These are phyloP conservation scores for Brassica balearica DNA, from an alignment of 441 rosid genomes.

Conservation along the genomic window DNA sequence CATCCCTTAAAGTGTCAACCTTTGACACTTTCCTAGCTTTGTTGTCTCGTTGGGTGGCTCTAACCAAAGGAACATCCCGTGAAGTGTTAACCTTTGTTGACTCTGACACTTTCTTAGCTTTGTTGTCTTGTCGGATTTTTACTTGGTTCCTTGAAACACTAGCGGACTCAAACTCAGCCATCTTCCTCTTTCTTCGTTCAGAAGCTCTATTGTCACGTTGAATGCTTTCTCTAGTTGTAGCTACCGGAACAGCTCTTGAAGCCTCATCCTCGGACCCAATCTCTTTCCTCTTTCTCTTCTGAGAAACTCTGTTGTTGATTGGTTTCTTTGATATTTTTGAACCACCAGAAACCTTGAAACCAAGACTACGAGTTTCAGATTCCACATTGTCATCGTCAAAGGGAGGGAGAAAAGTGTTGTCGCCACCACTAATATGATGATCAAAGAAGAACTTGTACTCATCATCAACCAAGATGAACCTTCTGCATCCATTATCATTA, in stretches of 20 bases:
- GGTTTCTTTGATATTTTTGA: constrained; percentile 19
- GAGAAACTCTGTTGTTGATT: constrained; percentile 25
- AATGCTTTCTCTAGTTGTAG: background rate
- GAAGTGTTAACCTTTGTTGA: constrained; percentile 21
- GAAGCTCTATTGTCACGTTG: constrained; percentile 31
- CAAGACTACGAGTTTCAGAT: constrained; percentile 32
- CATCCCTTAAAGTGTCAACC: background rate
- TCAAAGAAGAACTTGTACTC: constrained; percentile 28
- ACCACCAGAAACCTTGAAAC: background rate
- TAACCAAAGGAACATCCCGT: background rate
- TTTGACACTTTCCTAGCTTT: background rate
- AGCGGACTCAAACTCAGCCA: background rate
- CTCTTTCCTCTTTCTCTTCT: constrained; percentile 7
- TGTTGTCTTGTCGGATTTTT: background rate
- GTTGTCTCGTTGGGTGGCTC: background rate
- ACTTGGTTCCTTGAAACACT: constrained; percentile 5
- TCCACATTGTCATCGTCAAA: constrained; percentile 11
- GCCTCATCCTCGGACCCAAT: background rate
- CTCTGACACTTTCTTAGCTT: background rate
- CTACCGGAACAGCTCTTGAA: constrained; percentile 6
- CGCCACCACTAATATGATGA: constrained; percentile 21
- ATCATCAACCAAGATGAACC: constrained; percentile 9
- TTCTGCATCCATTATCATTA: constrained; percentile 24
- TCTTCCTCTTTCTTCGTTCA: constrained; percentile 32
- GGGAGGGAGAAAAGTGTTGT: background rate